Evolutionary conservation across 2,329 filamentous ascomycete species (phyloP), one percentile per base, ranked within the genome.

Genomic region (Talaromyces sp.): DNA sequence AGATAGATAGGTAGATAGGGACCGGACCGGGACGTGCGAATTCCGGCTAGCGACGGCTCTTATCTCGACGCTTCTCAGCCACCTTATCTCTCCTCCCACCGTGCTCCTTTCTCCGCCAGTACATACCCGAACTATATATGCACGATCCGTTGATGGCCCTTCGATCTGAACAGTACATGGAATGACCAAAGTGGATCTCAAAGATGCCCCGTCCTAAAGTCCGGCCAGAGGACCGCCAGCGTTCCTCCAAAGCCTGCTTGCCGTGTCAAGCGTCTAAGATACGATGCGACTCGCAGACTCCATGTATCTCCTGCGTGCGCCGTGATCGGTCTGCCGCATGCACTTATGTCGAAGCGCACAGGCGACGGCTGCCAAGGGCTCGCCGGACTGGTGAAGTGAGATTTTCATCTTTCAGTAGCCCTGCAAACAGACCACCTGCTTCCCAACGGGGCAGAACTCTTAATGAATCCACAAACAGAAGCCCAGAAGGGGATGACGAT

Each of bases 131-230:
- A 22, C 16, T 41, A 45, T 35, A 49, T 22, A 37, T 39, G 22
- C 52, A 22, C 33, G 31, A 56, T 39, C 52, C 52, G 52, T 37
- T 6, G 7, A 22, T 13, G 37, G 3, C 9, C 5, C n/a, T 37
- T 39, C 37, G 31, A 24, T 37, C 33, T 37, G 4, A 19, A 16
- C n/a, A 22, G 27, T 31, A 24, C 3, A 39, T 39, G 52, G 8
- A 5, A 24, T 56, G n/a, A 9, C 14, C 11, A 19, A 8, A 5
- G 52, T 37, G 52, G 52, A 59, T 41, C 49, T 43, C 37, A 22
- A 16, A 24, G 14, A 86, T 86, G 83, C 82, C 83, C 65, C 82
- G 84, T 24, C 82, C 83, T 13, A 84, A 81, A 68, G 82, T 85
- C 24, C 78, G 76, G 19, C 81, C 81, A 1, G 79, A 80, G 57